phyloP scores from a whole-genome alignment of 2,329 filamentous ascomycete species.

The Sarocladium brachiariae region DNA sequence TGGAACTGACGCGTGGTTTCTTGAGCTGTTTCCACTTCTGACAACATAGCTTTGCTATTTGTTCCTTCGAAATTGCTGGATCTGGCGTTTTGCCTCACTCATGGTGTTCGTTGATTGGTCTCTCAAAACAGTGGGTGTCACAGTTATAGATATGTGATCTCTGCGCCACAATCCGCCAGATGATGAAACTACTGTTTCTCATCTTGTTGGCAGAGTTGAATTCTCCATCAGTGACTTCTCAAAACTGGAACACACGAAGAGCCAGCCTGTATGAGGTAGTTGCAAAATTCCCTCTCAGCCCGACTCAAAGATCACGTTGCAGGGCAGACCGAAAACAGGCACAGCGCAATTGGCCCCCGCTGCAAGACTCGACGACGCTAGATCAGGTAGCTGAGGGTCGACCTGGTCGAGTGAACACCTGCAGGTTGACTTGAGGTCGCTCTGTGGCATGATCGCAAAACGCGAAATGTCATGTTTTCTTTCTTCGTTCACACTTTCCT shows the following conservation, averaged over 20 bases:
- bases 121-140: no score
- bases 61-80: not conserved
- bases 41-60: not conserved
- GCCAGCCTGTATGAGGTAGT: no score
- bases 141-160: no score
- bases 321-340: not conserved
- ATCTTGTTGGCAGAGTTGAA: no score
- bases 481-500: not conserved
- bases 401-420: not conserved
- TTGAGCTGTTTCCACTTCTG: not conserved
- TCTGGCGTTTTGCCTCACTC: not conserved
- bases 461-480: not conserved
- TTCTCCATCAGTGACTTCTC: no score
- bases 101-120: no score
- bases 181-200: no score
- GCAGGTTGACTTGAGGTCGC: not conserved
- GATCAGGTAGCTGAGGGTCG: constrained; percentile 2
- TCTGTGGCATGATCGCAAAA: not conserved
- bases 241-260: no score
- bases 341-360: not conserved
- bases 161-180: no score
- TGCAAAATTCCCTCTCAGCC: not conserved
- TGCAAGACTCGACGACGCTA: constrained; percentile 9
- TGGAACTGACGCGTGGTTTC: no score
- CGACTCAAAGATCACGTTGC: not conserved